Conservation (phyloP, 2,329 filamentous ascomycete species). For the Colletotrichum melonis region DNA sequence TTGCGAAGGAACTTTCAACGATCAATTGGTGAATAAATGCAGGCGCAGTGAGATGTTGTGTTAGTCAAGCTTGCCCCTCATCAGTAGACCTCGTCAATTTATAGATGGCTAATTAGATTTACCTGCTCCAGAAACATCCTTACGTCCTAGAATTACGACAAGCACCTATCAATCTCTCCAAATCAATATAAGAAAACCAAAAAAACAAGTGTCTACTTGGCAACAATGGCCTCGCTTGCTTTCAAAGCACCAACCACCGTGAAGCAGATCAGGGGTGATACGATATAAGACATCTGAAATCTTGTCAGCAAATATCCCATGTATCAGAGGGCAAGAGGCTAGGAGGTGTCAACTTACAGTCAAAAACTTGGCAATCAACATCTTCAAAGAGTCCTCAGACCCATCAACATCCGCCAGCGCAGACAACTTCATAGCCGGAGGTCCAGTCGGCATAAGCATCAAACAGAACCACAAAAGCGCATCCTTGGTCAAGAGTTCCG, state of each 20-base stretch:
- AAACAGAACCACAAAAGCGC: constrained; percentile 74
- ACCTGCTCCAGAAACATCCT: no score
- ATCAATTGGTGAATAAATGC: no score
- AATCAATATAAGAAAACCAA: neutral
- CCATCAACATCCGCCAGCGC: constrained; percentile 57
- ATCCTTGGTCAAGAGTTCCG: constrained; percentile 62
- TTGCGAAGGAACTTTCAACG: no score
- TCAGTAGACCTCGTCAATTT: no score
- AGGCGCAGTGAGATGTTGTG: no score
- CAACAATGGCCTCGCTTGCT: constrained; percentile 8
- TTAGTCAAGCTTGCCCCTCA: no score
- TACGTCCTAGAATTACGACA: neutral
- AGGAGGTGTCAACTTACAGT: constrained; percentile 45
- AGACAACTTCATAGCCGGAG: constrained; percentile 59
- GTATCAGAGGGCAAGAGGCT: rapidly evolving
- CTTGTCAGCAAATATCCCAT: neutral
- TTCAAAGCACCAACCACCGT: constrained; percentile 29
- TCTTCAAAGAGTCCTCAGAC: constrained; percentile 51
- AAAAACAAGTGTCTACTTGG: neutral
- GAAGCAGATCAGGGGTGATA: constrained; percentile 30
- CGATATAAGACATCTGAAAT: constrained; percentile 25
- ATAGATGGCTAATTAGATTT: no score
- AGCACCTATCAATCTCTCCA: neutral
- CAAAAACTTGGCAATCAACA: constrained; percentile 56
- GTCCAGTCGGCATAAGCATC: constrained; percentile 60